These are phyloP conservation scores for Tylopilus cervinicoccineus DNA, from an alignment of 768 basidiomycete species.

Conservation along the genomic window DNA sequence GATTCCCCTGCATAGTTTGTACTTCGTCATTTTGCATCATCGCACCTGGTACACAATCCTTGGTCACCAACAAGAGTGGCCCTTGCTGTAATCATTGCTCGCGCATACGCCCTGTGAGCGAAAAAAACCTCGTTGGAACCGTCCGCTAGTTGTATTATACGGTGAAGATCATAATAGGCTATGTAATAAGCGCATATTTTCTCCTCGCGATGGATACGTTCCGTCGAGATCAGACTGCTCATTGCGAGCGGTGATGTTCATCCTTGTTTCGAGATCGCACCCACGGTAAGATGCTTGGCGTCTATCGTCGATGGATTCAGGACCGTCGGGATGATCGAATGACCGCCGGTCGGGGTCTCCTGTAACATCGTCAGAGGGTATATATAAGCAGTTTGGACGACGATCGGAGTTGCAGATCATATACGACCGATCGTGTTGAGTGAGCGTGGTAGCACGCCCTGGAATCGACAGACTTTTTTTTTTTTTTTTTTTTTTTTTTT, in stretches of 20 bases:
- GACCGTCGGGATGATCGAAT: background rate
- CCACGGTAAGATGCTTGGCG: background rate
- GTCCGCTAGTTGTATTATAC: constrained; percentile 20
- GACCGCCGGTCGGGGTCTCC: background rate
- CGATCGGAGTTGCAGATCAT: constrained; percentile 10
- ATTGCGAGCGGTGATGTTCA: background rate
- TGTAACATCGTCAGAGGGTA: background rate
- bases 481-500: too few relatives aligned
- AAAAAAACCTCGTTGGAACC: constrained; percentile 4
- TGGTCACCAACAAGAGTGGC: background rate
- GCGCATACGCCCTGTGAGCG: background rate
- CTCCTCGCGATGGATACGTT: background rate
- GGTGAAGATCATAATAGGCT: constrained; percentile 17
- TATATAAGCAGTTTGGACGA: background rate
- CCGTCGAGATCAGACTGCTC: constrained; percentile 4
- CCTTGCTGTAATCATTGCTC: constrained; percentile 8
- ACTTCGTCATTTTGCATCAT: constrained; percentile 11
- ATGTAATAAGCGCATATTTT: background rate
- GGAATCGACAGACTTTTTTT: background rate
- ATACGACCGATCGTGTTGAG: background rate
- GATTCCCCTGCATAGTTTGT: constrained; percentile 17
- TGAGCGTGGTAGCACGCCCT: background rate
- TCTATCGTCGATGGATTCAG: background rate
- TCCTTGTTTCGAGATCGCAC: constrained; percentile 5
- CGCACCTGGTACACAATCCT: constrained; percentile 1